phyloP scores from a whole-genome alignment of 2,329 filamentous ascomycete genomes.

The Fusarium camptoceras region DNA sequence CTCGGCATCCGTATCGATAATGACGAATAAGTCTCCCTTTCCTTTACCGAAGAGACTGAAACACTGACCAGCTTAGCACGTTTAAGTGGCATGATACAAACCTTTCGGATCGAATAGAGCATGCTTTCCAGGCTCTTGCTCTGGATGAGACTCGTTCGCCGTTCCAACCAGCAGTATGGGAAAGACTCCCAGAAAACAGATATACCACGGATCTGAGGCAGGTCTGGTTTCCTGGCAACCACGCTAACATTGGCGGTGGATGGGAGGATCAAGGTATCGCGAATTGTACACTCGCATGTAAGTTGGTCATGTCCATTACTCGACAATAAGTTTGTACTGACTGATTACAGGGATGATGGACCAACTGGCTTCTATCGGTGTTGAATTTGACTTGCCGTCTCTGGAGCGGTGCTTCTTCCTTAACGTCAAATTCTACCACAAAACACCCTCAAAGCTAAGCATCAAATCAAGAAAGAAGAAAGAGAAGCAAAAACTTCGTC shows the following conservation, averaged over 20 bases:
- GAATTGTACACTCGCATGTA: slow-evolving; percentile 55
- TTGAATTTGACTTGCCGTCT: slow-evolving; percentile 60
- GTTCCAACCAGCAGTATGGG: slow-evolving; percentile 68
- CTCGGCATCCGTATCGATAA: slow-evolving; percentile 60
- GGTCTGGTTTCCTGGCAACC: slow-evolving; percentile 77
- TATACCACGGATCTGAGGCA: slow-evolving; percentile 60
- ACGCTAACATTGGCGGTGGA: slow-evolving; percentile 77
- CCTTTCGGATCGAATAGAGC: slow-evolving; percentile 64
- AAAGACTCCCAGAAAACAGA: slow-evolving; percentile 55
- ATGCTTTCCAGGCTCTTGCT: slow-evolving; percentile 70
- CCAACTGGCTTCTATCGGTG: slow-evolving; percentile 63
- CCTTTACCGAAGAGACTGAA: background rate
- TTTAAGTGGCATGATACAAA: slow-evolving; percentile 67
- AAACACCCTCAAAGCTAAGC: slow-evolving; percentile 18
- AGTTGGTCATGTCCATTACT: slow-evolving; percentile 24
- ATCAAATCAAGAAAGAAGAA: slow-evolving; percentile 32
- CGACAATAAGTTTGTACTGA: background rate
- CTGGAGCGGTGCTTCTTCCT: slow-evolving; percentile 56
- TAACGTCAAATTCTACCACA: slow-evolving; percentile 50
- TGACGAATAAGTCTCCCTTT: slow-evolving; percentile 57
- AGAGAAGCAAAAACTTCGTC: slow-evolving; percentile 17
- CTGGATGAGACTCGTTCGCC: slow-evolving; percentile 67
- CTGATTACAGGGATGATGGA: slow-evolving; percentile 65
- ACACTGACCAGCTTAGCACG: slow-evolving; percentile 52
- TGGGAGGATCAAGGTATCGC: slow-evolving; percentile 65